Evolutionary conservation across 2,329 filamentous ascomycete genomes (phyloP).

Genomic region (Dothideomycetidae sp.): DNA sequence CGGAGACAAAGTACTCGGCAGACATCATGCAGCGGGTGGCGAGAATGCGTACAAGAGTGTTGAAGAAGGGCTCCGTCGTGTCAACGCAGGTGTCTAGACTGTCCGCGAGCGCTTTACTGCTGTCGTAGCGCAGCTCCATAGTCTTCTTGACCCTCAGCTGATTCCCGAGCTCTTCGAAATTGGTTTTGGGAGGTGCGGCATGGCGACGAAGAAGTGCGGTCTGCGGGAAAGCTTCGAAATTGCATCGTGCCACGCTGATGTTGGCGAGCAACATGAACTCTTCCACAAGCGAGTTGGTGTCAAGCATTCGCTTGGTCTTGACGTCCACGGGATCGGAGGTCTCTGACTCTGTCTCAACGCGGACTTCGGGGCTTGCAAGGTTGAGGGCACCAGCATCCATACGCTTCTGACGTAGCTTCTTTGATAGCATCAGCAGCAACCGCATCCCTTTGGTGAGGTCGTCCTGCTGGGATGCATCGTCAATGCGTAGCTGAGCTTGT

Average conservation of each 20-base stretch:
- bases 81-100: constrained; percentile 79
- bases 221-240: constrained; percentile 84
- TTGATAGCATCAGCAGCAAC: constrained; percentile 71
- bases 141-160: constrained; percentile 80
- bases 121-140: constrained; percentile 67
- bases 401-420: constrained; percentile 85
- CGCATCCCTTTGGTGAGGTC: constrained; percentile 85
- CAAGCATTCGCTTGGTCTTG: constrained; percentile 84
- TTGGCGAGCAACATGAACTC: constrained; percentile 99
- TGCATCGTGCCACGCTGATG: constrained; percentile 79
- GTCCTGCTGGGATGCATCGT: constrained; percentile 75
- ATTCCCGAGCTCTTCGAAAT: constrained; percentile 86
- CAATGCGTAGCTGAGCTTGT: constrained; percentile 83
- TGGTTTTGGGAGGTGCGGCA: constrained; percentile 80
- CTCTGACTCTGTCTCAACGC: constrained; percentile 87
- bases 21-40: constrained; percentile 99
- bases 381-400: constrained; percentile 93
- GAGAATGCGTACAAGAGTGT: constrained; percentile 93
- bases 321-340: constrained; percentile 93
- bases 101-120: constrained; percentile 83
- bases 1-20: constrained; percentile 94
- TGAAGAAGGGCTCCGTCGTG: constrained; percentile 79
- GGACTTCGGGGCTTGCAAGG: constrained; percentile 93
- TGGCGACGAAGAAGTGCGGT: constrained; percentile 89
- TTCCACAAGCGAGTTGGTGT: constrained; percentile 94